Conservation (phyloP, 1,284 basidiomycete genomes). For the Fomitopsis pinicola region DNA sequence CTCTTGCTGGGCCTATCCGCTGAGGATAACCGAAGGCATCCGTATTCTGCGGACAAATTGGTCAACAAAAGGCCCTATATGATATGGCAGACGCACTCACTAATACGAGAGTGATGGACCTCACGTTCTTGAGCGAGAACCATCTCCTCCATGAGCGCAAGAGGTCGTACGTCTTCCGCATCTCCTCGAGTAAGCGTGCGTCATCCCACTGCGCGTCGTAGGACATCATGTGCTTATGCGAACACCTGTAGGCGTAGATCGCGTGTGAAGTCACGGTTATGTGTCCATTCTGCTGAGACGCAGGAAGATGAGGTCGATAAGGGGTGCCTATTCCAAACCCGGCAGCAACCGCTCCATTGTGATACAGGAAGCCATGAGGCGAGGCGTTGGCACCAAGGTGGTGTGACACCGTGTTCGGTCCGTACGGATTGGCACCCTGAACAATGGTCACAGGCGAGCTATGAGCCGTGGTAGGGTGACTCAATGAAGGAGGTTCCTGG, state of each 20-base stretch:
- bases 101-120: background rate
- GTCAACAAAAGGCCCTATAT: too few species aligned
- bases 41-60: background rate
- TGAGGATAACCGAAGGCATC: conserved; percentile 16
- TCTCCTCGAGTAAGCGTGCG: background rate
- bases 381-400: background rate
- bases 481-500: too few species aligned
- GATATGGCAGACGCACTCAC: background rate
- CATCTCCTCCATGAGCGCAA: background rate
- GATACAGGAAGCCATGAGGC: background rate
- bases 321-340: background rate
- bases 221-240: background rate
- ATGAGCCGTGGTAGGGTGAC: too few species aligned
- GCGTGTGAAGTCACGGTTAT: too few species aligned
- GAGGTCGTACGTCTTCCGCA: background rate
- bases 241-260: background rate
- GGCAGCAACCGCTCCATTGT: background rate
- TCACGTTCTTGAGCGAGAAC: background rate
- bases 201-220: background rate
- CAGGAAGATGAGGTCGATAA: background rate
- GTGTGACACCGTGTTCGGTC: too few species aligned
- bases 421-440: too few species aligned
- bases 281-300: too few species aligned
- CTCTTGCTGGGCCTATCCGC: conserved; percentile 12
- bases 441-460: too few species aligned